phyloP scores from a whole-genome alignment of 192 early-diverging fungal genomes.

The Gonapodya prolifera region DNA sequence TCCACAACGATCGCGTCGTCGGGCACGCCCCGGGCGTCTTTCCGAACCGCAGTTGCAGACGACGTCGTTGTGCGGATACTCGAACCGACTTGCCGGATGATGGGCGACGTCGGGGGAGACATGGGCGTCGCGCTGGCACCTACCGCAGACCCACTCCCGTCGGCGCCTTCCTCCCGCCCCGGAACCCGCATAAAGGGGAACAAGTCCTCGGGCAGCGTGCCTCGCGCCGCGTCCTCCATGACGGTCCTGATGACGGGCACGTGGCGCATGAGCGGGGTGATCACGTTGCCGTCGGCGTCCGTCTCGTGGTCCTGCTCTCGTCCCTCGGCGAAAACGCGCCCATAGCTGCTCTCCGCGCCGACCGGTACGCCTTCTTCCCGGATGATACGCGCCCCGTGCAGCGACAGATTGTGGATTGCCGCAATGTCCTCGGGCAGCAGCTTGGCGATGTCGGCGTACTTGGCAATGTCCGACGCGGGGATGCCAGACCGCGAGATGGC shows the following conservation, averaged over 20 bases:
- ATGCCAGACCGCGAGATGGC: constrained; percentile 68
- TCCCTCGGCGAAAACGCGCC: constrained; percentile 28
- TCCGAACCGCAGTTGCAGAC: too few relatives aligned
- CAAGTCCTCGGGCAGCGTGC: constrained; percentile 38
- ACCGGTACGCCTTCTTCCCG: background rate
- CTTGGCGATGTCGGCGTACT: constrained; percentile 54
- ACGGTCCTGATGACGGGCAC: constrained; percentile 59
- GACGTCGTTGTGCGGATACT: background rate
- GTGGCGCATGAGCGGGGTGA: constrained; percentile 45
- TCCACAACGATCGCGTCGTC: background rate
- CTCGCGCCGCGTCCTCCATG: constrained; percentile 44
- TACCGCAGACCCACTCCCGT: background rate
- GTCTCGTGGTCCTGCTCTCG: constrained; percentile 46
- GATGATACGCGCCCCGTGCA: constrained; percentile 48
- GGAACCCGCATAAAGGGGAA: constrained; percentile 43
- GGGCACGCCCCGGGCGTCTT: background rate
- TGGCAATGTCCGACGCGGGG: constrained; percentile 49
- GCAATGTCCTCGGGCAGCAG: constrained; percentile 57
- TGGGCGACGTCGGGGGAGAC: background rate
- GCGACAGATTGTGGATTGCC: constrained; percentile 58
- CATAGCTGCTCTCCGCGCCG: background rate
- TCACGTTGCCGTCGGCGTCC: constrained; percentile 19
- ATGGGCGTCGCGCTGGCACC: background rate
- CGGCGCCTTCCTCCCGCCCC: background rate
- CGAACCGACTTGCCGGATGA: background rate